phyloP scores from a whole-genome alignment of 208 protist genomes.

The Kentomonas sorsogonicus region DNA sequence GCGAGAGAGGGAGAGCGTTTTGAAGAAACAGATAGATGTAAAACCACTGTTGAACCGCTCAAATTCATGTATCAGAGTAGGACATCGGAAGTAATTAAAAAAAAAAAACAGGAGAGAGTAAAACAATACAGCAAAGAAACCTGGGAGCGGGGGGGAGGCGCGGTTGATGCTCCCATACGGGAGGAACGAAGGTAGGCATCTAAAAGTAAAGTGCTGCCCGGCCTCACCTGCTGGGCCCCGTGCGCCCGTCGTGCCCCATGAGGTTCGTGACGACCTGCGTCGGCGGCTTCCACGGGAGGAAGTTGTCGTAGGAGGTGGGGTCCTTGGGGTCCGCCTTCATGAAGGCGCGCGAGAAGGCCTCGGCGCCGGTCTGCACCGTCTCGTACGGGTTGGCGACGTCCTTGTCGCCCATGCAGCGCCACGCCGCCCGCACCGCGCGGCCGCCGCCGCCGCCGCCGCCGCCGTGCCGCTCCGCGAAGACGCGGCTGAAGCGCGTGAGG shows the following conservation, averaged over 20 bases:
- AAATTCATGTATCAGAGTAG: too few species aligned
- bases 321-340: slow-evolving; percentile 69
- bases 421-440: slow-evolving; percentile 13
- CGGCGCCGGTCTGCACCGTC: slow-evolving; percentile 52
- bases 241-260: slow-evolving; percentile 27
- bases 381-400: slow-evolving; percentile 68
- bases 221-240: slow-evolving; percentile 13
- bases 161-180: too few species aligned
- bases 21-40: too few species aligned
- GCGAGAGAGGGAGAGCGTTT: too few species aligned
- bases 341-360: slow-evolving; percentile 61
- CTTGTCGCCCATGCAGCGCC: slow-evolving; percentile 58
- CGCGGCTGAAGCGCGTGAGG: slow-evolving; percentile 59
- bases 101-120: too few species aligned
- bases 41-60: too few species aligned
- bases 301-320: slow-evolving; percentile 69
- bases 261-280: slow-evolving; percentile 60
- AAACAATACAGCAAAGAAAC: too few species aligned
- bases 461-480: slow-evolving; percentile 17
- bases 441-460: slow-evolving; percentile 2
- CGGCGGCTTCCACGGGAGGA: slow-evolving; percentile 52
- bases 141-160: too few species aligned
- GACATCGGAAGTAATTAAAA: not conserved
- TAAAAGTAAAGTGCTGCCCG: too few species aligned
- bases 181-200: too few species aligned